A percentile compares a stretch with the other conserved stretches of the same genome.
Conservation (phyloP, 2,329 filamentous ascomycete genomes). For the Raffaelea albimanens region DNA sequence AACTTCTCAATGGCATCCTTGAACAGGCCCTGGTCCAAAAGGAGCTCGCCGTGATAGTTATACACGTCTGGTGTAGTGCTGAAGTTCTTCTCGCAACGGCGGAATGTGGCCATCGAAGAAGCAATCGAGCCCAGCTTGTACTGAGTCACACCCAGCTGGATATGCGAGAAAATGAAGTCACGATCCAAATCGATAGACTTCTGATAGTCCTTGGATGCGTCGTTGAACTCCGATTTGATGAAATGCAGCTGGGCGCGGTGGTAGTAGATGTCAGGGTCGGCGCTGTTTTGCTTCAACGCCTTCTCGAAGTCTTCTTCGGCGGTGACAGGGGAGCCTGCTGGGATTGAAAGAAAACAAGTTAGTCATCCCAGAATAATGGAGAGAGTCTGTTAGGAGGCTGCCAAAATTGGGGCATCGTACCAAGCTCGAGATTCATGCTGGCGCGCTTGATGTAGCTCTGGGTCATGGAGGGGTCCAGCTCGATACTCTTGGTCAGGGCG, state of each 20-base stretch:
- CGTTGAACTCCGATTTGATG: conserved; percentile 86
- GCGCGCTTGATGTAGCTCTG: conserved; percentile 99
- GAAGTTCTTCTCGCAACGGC: conserved; percentile 96
- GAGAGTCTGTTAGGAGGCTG: neutral
- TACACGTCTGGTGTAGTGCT: conserved; percentile 94
- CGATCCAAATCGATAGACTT: conserved; percentile 96
- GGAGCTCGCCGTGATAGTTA: conserved; percentile 97
- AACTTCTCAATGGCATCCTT: conserved; percentile 96
- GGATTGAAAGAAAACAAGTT: neutral
- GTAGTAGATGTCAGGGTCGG: conserved; percentile 97
- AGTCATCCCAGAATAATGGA: neutral
- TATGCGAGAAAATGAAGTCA: conserved; percentile 98
- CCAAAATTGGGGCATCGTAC: conserved; percentile 32
- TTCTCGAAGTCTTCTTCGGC: conserved; percentile 81
- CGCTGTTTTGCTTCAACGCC: conserved; percentile 73
- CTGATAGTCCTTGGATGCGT: conserved; percentile 96
- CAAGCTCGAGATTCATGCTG: conserved; percentile 93
- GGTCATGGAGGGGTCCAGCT: conserved; percentile 76
- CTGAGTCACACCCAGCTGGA: conserved; percentile 96
- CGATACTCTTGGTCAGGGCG: conserved; percentile 87
- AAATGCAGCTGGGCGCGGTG: conserved; percentile 97
- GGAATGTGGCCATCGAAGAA: conserved; percentile 97
- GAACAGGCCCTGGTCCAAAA: conserved; percentile 94
- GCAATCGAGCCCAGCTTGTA: conserved; percentile 99
- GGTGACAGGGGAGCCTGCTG: conserved; percentile 66